Conservation (phyloP, 2,329 filamentous ascomycete genomes). For the Geosmithia putterillii region DNA sequence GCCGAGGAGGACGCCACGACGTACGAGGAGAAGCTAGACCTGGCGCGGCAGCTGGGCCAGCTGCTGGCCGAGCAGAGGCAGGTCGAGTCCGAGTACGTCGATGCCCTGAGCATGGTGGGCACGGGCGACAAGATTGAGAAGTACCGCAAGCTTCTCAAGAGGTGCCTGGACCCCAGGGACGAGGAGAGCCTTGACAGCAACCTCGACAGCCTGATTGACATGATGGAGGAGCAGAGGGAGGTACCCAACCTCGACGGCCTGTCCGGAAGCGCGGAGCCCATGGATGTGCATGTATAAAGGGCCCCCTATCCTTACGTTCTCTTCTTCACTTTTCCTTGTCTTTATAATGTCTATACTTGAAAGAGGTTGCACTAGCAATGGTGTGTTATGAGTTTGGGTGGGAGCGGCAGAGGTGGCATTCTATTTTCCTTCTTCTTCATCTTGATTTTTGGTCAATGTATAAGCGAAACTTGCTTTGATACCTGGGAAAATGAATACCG, state of each 20-base stretch:
- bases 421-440: not conserved
- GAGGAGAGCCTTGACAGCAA: slow-evolving; percentile 56
- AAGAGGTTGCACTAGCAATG: not conserved
- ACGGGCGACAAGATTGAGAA: slow-evolving; percentile 62
- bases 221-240: slow-evolving; percentile 51
- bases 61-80: slow-evolving; percentile 47
- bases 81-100: slow-evolving; percentile 56
- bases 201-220: slow-evolving; percentile 45
- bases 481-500: not conserved
- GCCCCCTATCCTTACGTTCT: not conserved
- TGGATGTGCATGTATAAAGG: slow-evolving; percentile 3
- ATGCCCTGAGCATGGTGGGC: slow-evolving; percentile 55
- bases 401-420: not conserved
- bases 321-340: not conserved
- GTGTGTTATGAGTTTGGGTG: not conserved
- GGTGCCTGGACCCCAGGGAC: slow-evolving; percentile 55
- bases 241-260: slow-evolving; percentile 22
- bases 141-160: slow-evolving; percentile 57
- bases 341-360: not conserved
- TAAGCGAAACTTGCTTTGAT: not conserved
- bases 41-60: slow-evolving; percentile 45
- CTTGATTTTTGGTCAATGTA: not conserved
- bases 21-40: slow-evolving; percentile 40
- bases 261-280: slow-evolving; percentile 1
- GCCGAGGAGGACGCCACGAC: slow-evolving; percentile 25